Evolutionary conservation across 306 rosid genomes (phyloP).

Genomic region (Cucumis sativus): Cucumber_9930_V3 NC_026658.2:10846501-10847000

Average conservation of each 20-base stretch:
- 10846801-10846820: constrained; percentile 39
- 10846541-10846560: constrained; percentile 76
- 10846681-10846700: background rate
- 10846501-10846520: constrained; percentile 71
- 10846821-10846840: constrained; percentile 66
- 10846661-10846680: background rate
- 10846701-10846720: background rate
- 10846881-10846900: constrained; percentile 44
- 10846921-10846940: constrained; percentile 48
- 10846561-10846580: constrained; percentile 55
- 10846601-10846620: constrained; percentile 65
- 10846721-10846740: background rate
- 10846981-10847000: constrained; percentile 52
- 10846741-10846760: background rate
- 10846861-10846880: constrained; percentile 69
- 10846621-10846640: constrained; percentile 89
- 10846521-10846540: constrained; percentile 89
- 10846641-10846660: constrained; percentile 72
- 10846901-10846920: constrained; percentile 49
- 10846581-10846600: constrained; percentile 66
- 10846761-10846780: background rate
- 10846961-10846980: constrained; percentile 19
- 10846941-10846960: constrained; percentile 38
- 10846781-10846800: background rate
- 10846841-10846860: constrained; percentile 40